Percentiles rank a stretch among this genome's conserved stretches.
These are phyloP conservation scores for Neurospora hispaniola DNA, from an alignment of 495 filamentous ascomycete species.

Conservation along the genomic window DNA sequence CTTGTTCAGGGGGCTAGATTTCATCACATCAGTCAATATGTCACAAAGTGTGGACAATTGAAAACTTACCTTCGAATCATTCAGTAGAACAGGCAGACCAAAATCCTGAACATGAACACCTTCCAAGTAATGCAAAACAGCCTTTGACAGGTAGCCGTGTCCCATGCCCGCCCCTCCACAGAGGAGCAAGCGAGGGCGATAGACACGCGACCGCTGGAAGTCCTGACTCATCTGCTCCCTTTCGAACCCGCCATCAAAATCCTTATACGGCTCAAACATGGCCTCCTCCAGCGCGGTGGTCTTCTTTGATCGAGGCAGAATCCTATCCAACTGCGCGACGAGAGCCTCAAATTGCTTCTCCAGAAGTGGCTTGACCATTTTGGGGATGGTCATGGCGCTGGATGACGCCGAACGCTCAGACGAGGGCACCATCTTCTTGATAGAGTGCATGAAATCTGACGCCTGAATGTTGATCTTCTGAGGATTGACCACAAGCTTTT, in stretches of 20 bases:
- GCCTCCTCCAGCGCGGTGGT: conserved; percentile 88
- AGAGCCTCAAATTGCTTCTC: conserved; percentile 59
- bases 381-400: conserved; percentile 65
- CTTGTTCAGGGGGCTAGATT: conserved; percentile 61
- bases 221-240: conserved; percentile 80
- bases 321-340: conserved; percentile 53
- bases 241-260: conserved; percentile 64
- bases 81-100: conserved; percentile 72
- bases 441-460: conserved; percentile 91
- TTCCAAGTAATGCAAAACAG: conserved; percentile 81
- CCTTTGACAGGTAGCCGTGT: conserved; percentile 81
- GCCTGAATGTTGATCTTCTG: conserved; percentile 71
- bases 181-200: conserved; percentile 77
- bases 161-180: conserved; percentile 79
- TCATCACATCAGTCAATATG: conserved; percentile 12
- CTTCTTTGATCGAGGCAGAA: conserved; percentile 73
- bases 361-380: conserved; percentile 70
- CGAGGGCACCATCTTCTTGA: conserved; percentile 92
- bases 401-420: conserved; percentile 81
- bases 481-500: conserved; percentile 84
- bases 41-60: conserved; percentile 30
- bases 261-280: conserved; percentile 77
- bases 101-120: conserved; percentile 92
- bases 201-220: conserved; percentile 81
- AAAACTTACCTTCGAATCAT: conserved; percentile 40